Evolutionary conservation across 441 rosid species (phyloP).

Genomic region (Arabidopsis hybrid): DNA sequence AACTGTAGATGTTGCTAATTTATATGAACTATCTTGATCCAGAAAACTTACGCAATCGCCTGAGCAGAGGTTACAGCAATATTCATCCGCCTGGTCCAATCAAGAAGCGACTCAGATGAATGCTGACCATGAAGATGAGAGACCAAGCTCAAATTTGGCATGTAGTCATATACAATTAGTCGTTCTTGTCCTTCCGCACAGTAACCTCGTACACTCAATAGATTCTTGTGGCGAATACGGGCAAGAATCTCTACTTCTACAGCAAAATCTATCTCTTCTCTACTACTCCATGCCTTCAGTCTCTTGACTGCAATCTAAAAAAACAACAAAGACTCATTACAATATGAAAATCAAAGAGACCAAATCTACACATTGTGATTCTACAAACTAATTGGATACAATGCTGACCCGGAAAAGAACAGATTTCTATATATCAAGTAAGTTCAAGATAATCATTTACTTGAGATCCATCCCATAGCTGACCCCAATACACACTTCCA

Average conservation of each 20-base stretch:
- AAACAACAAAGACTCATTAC: not conserved
- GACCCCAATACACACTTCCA: constrained; percentile 99
- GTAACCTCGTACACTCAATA: constrained; percentile 85
- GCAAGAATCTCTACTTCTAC: constrained; percentile 88
- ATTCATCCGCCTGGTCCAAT: constrained; percentile 84
- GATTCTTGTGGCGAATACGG: constrained; percentile 86
- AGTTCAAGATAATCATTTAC: constrained; percentile 53
- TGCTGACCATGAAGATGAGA: constrained; percentile 98
- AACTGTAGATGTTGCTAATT: not conserved
- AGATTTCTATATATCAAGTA: constrained; percentile 1
- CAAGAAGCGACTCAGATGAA: constrained; percentile 85
- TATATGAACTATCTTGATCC: constrained; percentile 1
- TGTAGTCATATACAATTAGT: constrained; percentile 85
- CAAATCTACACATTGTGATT: not conserved
- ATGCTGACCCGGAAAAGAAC: not conserved
- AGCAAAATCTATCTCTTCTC: constrained; percentile 81
- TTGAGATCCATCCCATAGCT: constrained; percentile 98
- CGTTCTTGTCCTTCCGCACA: constrained; percentile 99
- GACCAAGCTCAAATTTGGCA: constrained; percentile 87
- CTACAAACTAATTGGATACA: not conserved
- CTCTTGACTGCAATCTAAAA: constrained; percentile 96
- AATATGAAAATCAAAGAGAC: not conserved
- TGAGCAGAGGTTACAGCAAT: constrained; percentile 93
- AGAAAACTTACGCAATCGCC: constrained; percentile 74
- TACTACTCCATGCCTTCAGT: constrained; percentile 90